phyloP scores from a whole-genome alignment of 2,329 filamentous ascomycete species.

The Fusarium tjaetaba region DNA sequence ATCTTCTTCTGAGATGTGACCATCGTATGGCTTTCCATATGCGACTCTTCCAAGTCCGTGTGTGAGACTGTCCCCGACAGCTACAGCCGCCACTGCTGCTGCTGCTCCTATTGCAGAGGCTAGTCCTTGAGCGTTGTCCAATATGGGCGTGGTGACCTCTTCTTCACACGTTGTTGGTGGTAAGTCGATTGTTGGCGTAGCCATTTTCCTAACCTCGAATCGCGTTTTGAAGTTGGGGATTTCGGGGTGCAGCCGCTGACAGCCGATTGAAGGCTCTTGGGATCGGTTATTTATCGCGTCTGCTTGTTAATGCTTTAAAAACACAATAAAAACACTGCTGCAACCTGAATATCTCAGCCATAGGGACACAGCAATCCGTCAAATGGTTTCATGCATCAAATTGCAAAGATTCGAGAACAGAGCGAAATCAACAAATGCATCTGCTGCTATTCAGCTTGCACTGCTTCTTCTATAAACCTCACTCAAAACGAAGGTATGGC shows the following conservation, averaged over 20 bases:
- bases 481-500: conserved; percentile 8
- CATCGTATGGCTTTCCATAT: conserved; percentile 9
- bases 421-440: background rate
- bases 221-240: background rate
- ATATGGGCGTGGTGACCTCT: conserved; percentile 35
- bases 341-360: conserved; percentile 8
- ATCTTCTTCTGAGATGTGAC: conserved; percentile 3
- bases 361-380: conserved; percentile 14
- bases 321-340: background rate
- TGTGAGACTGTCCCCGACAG: conserved; percentile 29
- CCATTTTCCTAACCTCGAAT: conserved; percentile 23
- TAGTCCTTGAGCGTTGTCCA: conserved; percentile 41
- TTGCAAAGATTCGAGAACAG: conserved; percentile 1
- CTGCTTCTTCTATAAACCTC: conserved; percentile 31
- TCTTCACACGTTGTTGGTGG: conserved; percentile 40
- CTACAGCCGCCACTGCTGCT: conserved; percentile 39
- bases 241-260: conserved; percentile 2
- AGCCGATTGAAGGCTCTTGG: background rate
- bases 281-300: background rate
- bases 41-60: conserved; percentile 13
- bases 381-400: conserved; percentile 2
- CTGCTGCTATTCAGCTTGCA: conserved; percentile 22
- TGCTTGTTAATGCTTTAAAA: conserved; percentile 14
- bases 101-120: conserved; percentile 42
- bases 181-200: conserved; percentile 41